phyloP scores from a whole-genome alignment of 208 protist genomes.

The Acanthamoeba triangularis region DNA sequence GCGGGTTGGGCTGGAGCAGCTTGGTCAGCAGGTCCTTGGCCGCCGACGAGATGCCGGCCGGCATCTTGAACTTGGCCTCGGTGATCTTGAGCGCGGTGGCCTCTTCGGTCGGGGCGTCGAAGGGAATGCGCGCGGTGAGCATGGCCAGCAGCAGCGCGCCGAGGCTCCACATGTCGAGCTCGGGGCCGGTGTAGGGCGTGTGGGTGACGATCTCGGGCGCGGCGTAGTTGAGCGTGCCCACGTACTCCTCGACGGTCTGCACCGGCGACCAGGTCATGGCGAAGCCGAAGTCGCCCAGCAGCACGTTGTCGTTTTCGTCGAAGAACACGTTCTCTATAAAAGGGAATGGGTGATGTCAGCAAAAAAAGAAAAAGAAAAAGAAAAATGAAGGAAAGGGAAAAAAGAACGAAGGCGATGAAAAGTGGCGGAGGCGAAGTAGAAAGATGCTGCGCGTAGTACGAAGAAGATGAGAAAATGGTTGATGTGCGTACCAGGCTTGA shows the following conservation, averaged over 20 bases:
- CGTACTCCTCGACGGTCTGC: slow-evolving; percentile 4
- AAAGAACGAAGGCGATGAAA: background rate
- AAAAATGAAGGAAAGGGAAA: background rate
- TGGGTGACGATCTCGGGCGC: slow-evolving; percentile 40
- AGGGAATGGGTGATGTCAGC: background rate
- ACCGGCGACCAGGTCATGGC: background rate
- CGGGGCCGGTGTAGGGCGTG: slow-evolving; percentile 35
- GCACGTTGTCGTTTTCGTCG: slow-evolving; percentile 62
- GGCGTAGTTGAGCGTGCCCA: slow-evolving; percentile 57
- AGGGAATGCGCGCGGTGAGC: slow-evolving; percentile 42
- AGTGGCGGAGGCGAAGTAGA: background rate
- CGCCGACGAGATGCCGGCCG: background rate
- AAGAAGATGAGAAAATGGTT: background rate
- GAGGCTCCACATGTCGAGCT: slow-evolving; percentile 37
- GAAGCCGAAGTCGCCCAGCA: slow-evolving; percentile 57
- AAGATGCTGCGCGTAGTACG: background rate
- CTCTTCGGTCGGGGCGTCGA: background rate
- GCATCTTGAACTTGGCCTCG: slow-evolving; percentile 3
- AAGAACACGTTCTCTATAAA: slow-evolving; percentile 50
- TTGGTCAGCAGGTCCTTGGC: slow-evolving; percentile 48
- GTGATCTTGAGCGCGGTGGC: slow-evolving; percentile 21
- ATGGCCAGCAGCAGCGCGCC: slow-evolving; percentile 39
- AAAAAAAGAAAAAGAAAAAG: too few species aligned
- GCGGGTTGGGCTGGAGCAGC: slow-evolving; percentile 48
- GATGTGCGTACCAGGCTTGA: slow-evolving; percentile 76